Conservation (phyloP, 2,329 filamentous ascomycete genomes). For the Talaromyces marneffei region DNA sequence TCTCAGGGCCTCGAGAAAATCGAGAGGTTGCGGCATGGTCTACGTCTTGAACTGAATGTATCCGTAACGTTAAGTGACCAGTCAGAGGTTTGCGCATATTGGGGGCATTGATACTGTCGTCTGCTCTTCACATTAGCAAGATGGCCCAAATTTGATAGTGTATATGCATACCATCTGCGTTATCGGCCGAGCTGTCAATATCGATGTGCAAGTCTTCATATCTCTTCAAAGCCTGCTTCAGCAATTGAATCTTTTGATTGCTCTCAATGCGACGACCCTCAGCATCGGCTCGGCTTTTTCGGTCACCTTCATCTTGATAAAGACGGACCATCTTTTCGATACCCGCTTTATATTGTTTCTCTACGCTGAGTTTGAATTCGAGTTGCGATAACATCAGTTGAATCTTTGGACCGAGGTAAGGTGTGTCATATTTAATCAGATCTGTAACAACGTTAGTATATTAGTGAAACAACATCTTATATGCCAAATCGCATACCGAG, state of each 20-base stretch:
- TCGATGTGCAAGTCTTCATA: conserved; percentile 97
- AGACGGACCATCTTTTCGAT: conserved; percentile 99
- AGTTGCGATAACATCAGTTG: conserved; percentile 98
- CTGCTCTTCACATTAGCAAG: conserved; percentile 41
- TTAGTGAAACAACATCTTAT: background rate
- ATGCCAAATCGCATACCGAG: conserved; percentile 59
- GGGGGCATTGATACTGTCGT: conserved; percentile 93
- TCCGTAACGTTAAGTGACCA: conserved; percentile 77
- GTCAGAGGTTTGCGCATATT: conserved; percentile 95
- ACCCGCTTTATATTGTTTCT: conserved; percentile 97
- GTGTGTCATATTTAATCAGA: conserved; percentile 96
- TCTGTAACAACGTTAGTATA: conserved; percentile 50
- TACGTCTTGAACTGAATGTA: conserved; percentile 86
- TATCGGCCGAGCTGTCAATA: conserved; percentile 66
- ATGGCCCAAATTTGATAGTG: background rate
- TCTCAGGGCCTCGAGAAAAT: conserved; percentile 87
- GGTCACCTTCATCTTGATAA: conserved; percentile 94
- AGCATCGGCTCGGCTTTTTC: conserved; percentile 90
- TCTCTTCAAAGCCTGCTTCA: conserved; percentile 92
- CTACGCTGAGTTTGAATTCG: conserved; percentile 97
- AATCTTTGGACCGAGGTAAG: conserved; percentile 90
- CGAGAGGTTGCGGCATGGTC: conserved; percentile 79
- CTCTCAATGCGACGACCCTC: conserved; percentile 86
- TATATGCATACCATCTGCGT: conserved; percentile 64
- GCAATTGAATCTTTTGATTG: conserved; percentile 92